These are phyloP conservation scores for Tephrocybe sp. DNA, from an alignment of 768 basidiomycete species.

Conservation along the genomic window DNA sequence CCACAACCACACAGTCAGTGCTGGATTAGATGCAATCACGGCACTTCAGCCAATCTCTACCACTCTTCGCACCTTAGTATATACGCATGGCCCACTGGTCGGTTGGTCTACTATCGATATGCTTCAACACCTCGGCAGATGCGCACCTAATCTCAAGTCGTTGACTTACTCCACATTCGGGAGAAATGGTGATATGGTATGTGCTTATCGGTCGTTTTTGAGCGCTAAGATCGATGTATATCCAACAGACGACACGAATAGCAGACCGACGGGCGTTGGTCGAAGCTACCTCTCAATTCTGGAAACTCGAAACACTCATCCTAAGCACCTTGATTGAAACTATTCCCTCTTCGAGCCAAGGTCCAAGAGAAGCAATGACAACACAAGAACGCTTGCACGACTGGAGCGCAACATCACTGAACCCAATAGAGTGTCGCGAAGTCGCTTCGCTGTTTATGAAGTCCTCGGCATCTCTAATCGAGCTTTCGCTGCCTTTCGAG, in stretches of 20 bases:
- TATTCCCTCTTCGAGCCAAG: not conserved
- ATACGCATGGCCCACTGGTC: not conserved
- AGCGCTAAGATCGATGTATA: not conserved
- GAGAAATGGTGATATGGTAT: not conserved
- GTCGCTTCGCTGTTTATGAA: slow-evolving; percentile 1
- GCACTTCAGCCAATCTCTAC: not conserved
- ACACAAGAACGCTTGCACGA: not conserved
- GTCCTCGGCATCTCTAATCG: not conserved
- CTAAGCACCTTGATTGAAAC: not conserved
- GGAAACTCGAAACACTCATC: not conserved
- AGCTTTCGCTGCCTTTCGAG: slow-evolving; percentile 3
- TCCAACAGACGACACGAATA: not conserved
- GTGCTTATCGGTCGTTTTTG: not conserved
- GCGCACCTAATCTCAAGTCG: not conserved
- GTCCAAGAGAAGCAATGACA: not conserved
- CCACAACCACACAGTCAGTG: not conserved
- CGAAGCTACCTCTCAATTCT: not conserved
- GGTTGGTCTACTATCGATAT: not conserved
- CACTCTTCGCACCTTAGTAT: not conserved
- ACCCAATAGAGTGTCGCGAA: not conserved
- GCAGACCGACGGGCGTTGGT: not conserved
- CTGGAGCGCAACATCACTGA: not conserved
- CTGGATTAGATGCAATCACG: not conserved
- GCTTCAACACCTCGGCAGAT: not conserved
- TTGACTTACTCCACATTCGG: not conserved